These are phyloP conservation scores for Singerocomus inundabilis DNA, from an alignment of 1,284 basidiomycete species.

Conservation along the genomic window DNA sequence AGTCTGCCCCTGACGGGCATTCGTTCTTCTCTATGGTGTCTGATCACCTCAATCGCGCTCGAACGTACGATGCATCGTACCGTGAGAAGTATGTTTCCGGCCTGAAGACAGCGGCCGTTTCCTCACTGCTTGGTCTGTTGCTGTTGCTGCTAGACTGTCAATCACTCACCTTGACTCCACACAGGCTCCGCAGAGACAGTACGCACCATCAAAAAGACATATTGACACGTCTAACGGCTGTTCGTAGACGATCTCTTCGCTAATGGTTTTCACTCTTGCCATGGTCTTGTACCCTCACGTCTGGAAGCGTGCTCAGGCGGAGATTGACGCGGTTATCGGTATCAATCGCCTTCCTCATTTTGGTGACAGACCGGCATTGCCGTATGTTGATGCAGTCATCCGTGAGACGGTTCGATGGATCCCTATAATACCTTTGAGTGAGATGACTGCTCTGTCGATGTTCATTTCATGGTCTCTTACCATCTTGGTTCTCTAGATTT, in stretches of 20 bases:
- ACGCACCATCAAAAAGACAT: too few relatives aligned
- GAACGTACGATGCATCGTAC: slow-evolving; percentile 3
- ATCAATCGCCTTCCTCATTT: slow-evolving; percentile 38
- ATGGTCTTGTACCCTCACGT: slow-evolving; percentile 36
- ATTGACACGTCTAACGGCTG: neutral
- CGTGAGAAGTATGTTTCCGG: neutral
- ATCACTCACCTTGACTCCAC: too few relatives aligned
- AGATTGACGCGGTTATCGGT: slow-evolving; percentile 40
- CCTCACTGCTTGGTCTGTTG: slow-evolving; percentile 14
- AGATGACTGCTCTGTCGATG: neutral
- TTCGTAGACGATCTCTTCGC: slow-evolving; percentile 10
- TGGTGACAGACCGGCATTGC: slow-evolving; percentile 36
- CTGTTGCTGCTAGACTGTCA: too few relatives aligned
- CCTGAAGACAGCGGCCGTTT: slow-evolving; percentile 9
- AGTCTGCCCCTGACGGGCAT: neutral
- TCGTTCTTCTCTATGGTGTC: slow-evolving; percentile 12
- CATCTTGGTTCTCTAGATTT: slow-evolving; percentile 4
- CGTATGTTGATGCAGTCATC: slow-evolving; percentile 38
- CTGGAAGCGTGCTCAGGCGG: slow-evolving; percentile 35
- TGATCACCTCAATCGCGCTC: slow-evolving; percentile 13
- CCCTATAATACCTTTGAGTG: slow-evolving; percentile 18
- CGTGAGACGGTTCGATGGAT: slow-evolving; percentile 36
- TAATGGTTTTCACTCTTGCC: slow-evolving; percentile 31
- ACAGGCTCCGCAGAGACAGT: too few relatives aligned
- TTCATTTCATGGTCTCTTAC: too few relatives aligned